Base-by-base conservation (phyloP, 768 basidiomycete species). In the Suillus subluteus region DNA sequence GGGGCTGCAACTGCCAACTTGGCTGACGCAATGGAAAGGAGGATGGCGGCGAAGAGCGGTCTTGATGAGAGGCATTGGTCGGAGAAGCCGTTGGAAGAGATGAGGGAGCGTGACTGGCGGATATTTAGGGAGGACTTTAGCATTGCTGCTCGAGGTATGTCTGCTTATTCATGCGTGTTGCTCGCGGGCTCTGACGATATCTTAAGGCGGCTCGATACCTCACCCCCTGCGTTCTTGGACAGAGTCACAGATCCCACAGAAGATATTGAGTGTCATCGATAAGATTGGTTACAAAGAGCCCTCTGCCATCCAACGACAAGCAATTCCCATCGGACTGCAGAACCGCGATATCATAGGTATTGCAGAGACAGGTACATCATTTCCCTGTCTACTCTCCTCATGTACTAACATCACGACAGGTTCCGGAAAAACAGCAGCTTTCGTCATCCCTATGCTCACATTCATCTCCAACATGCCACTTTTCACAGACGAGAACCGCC, bases 41-140 rank as follows among this genome's bases (percentile, higher is more conserved):
- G 94, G 66, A 88, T 87, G 75, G 94, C 95, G 13, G 87, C 87
- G 66, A 92, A 92, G 80, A 82, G 86, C 58, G 93, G 92, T 5
- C 82, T 93, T 63, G 97, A 98, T 75, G 98, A 98, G 76, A 84
- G 96, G 66, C 98, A 99, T 81, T 99, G 98, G 98, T 91, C 94
- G 0, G 96, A 99, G 18, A 99, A 99, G 78, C 87, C 90, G 2
- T 81, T 99, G 50, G 76, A 84, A 4, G 96, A 98, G 79, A 98
- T 99, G 76, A 95, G 92, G 75, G 98, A 99, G 73, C 85, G 98
- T 58, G 98, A 99, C 76, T 99, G 98, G 98, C 88, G 98, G 72
- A 99, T 99, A 76, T 99, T 99, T 82, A 83, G 96, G 68, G 98
- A 99, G 79, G 98, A 99, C 79, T 99, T 97, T 81, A 96, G 91